Percentiles rank a stretch among this genome's conserved stretches.
Conservation (phyloP, 1,284 basidiomycete species). For the Sanghuangporus sanghuang region DNA sequence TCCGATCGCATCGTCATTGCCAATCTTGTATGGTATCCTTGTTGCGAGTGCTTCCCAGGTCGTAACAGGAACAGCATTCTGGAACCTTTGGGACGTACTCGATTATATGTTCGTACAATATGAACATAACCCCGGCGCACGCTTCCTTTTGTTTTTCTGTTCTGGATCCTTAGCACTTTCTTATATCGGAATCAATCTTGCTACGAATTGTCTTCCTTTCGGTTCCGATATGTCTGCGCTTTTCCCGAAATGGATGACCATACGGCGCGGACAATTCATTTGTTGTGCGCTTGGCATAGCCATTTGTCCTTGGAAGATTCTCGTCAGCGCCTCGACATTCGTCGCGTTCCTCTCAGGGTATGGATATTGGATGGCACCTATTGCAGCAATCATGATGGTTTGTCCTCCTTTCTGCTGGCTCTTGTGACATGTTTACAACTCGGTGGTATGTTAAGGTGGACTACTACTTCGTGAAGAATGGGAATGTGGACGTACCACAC, state of each 20-base stretch:
- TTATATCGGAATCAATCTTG: neutral
- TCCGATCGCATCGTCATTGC: constrained; percentile 23
- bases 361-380: constrained; percentile 6
- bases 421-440: neutral
- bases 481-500: constrained; percentile 2
- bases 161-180: neutral
- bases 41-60: constrained; percentile 21
- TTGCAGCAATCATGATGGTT: neutral
- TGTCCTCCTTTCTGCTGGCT: neutral
- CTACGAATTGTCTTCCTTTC: neutral
- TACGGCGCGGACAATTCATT: constrained; percentile 10
- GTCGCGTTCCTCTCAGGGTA: constrained; percentile 10
- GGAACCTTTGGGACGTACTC: neutral
- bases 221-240: neutral
- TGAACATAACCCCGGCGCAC: neutral
- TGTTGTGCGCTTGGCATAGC: constrained; percentile 7
- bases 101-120: neutral
- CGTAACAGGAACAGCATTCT: neutral
- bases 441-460: neutral
- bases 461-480: constrained; percentile 2
- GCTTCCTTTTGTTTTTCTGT: neutral
- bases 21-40: constrained; percentile 24
- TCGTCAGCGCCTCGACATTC: constrained; percentile 5
- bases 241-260: constrained; percentile 6
- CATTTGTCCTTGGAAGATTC: constrained; percentile 10